Percentiles rank a stretch among this genome's conserved stretches.
phyloP scores from a whole-genome alignment of 345 rosid species.

The Balakata baccata region DNA sequence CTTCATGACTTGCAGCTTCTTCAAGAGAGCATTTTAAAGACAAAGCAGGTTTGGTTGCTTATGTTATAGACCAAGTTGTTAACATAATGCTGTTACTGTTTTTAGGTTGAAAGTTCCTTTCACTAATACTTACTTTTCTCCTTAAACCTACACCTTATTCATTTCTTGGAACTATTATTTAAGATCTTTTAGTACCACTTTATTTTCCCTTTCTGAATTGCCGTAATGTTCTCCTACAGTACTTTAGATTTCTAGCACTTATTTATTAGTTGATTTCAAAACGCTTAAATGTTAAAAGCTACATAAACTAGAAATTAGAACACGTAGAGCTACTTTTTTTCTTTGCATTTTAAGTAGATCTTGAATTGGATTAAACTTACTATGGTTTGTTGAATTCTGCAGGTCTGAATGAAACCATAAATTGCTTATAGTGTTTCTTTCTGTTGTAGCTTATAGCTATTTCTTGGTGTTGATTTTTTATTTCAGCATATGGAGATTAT shows the following conservation, averaged over 20 bases:
- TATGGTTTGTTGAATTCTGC: not conserved
- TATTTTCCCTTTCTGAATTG: not conserved
- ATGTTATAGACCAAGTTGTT: too few relatives aligned
- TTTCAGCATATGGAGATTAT: constrained; percentile 81
- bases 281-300: not conserved
- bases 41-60: constrained; percentile 66
- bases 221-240: not conserved
- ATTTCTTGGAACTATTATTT: too few relatives aligned
- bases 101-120: too few relatives aligned
- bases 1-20: constrained; percentile 76
- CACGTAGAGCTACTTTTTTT: not conserved
- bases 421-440: not conserved
- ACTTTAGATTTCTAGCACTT: not conserved
- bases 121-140: too few relatives aligned
- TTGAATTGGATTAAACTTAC: not conserved
- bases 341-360: not conserved
- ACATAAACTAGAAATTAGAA: not conserved
- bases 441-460: constrained; percentile 14
- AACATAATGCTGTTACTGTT: too few relatives aligned
- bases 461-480: constrained; percentile 17
- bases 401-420: not conserved
- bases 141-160: too few relatives aligned
- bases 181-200: not conserved
- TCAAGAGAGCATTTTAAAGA: constrained; percentile 67
- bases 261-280: not conserved